These are phyloP conservation scores for Dryadomyces quercus-mongolicae DNA, from an alignment of 2,329 filamentous ascomycete genomes.

Conservation along the genomic window DNA sequence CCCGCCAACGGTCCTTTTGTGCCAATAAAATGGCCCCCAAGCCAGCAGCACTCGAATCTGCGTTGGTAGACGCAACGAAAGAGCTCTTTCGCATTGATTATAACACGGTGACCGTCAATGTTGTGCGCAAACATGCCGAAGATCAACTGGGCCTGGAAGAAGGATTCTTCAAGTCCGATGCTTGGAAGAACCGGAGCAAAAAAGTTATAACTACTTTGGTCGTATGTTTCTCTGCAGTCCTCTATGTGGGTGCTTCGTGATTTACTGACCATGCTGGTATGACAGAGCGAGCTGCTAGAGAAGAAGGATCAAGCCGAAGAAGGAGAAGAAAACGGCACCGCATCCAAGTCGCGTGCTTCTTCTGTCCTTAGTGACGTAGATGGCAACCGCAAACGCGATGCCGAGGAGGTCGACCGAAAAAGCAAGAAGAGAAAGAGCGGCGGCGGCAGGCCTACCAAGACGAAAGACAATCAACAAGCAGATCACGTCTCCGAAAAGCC, in stretches of 20 bases:
- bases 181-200: conserved; percentile 50
- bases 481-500: conserved; percentile 1
- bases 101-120: conserved; percentile 39
- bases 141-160: conserved; percentile 33
- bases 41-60: conserved; percentile 28
- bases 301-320: conserved; percentile 7
- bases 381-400: background rate
- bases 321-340: background rate
- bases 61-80: conserved; percentile 33
- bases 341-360: background rate
- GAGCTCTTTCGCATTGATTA: conserved; percentile 33
- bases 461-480: background rate
- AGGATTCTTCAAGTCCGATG: conserved; percentile 33
- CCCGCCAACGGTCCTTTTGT: background rate
- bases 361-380: background rate
- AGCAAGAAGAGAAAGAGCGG: background rate
- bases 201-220: conserved; percentile 39
- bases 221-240: conserved; percentile 26
- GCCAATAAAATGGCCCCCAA: conserved; percentile 26
- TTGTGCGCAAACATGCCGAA: conserved; percentile 40
- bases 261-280: background rate
- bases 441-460: background rate
- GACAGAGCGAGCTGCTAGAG: conserved; percentile 7
- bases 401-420: background rate
- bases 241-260: background rate